Evolutionary conservation across 1,139 yeast species (phyloP).

Genomic region (Kodamaea fungicola): DNA sequence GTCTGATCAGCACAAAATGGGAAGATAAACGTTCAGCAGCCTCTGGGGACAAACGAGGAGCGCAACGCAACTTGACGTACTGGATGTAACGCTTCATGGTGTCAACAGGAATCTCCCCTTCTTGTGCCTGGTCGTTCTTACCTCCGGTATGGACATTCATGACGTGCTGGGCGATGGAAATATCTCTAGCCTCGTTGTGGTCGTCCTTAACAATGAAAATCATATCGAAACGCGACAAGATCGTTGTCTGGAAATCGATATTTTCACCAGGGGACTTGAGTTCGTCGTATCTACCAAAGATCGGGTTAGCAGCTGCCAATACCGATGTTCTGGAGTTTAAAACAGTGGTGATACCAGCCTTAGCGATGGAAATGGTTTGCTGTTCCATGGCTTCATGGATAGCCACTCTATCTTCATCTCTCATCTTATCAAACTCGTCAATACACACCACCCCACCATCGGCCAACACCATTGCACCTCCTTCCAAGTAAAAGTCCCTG

Average conservation of each 20-base stretch:
- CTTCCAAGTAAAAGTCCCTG: conserved; percentile 91
- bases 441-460: conserved; percentile 99
- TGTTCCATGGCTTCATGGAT: conserved; percentile 99
- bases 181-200: conserved; percentile 82
- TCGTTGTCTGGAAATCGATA: conserved; percentile 95
- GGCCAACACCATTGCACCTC: conserved; percentile 99
- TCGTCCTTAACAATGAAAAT: conserved; percentile 95
- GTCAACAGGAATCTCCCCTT: conserved; percentile 86
- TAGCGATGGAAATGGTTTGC: conserved; percentile 98
- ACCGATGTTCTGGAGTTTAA: conserved; percentile 94
- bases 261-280: conserved; percentile 96
- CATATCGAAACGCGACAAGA: conserved; percentile 97
- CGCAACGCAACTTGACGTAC: conserved; percentile 85
- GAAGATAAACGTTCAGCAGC: conserved; percentile 93
- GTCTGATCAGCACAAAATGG: conserved; percentile 88
- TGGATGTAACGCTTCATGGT: conserved; percentile 90
- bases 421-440: conserved; percentile 98
- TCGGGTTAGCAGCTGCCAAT: conserved; percentile 96
- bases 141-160: conserved; percentile 91
- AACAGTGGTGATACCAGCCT: conserved; percentile 97
- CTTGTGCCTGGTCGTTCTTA: conserved; percentile 52
- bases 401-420: conserved; percentile 98
- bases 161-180: conserved; percentile 90
- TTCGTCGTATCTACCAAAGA: conserved; percentile 94
- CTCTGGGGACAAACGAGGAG: conserved; percentile 85